These are phyloP conservation scores for Phytophthora pistaciae DNA, from an alignment of 352 stramenopile species.

Conservation along the genomic window DNA sequence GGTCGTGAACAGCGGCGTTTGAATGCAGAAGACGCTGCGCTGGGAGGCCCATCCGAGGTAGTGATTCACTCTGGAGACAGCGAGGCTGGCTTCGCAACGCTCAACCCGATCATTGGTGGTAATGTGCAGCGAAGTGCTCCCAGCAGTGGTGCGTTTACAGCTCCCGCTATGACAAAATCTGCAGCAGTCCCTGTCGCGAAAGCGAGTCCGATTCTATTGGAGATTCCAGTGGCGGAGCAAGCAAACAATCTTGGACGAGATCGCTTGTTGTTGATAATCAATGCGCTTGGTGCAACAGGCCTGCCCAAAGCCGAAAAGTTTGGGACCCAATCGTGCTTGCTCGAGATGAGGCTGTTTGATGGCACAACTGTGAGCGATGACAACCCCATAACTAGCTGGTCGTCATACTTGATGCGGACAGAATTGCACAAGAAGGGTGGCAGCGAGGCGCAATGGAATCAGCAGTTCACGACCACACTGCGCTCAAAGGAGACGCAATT, in stretches of 20 bases:
- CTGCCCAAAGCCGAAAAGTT: conserved; percentile 81
- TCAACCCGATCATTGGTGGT: conserved; percentile 68
- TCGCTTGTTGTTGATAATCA: conserved; percentile 55
- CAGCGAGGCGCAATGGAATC: conserved; percentile 86
- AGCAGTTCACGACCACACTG: conserved; percentile 72
- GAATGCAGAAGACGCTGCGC: conserved; percentile 36
- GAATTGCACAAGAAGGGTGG: conserved; percentile 83
- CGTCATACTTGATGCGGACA: conserved; percentile 57
- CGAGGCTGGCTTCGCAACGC: conserved; percentile 69
- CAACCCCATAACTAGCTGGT: conserved; percentile 7
- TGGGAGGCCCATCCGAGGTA: conserved; percentile 54
- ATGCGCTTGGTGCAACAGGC: conserved; percentile 65
- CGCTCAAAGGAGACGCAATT: conserved; percentile 61
- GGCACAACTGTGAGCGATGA: conserved; percentile 16
- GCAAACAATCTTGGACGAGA: conserved; percentile 15
- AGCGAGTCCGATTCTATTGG: conserved; percentile 45
- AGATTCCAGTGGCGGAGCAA: conserved; percentile 50
- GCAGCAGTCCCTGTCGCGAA: conserved; percentile 22
- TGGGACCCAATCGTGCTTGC: conserved; percentile 74
- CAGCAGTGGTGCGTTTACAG: conserved; percentile 26
- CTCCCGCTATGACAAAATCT: conserved; percentile 39
- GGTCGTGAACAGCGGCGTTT: conserved; percentile 12
- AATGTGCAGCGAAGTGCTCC: conserved; percentile 24
- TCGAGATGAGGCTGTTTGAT: conserved; percentile 65
- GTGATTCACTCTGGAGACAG: conserved; percentile 82